Base-by-base conservation (phyloP, 2,329 filamentous ascomycete species). In the Dactylellina drechsleri region DNA sequence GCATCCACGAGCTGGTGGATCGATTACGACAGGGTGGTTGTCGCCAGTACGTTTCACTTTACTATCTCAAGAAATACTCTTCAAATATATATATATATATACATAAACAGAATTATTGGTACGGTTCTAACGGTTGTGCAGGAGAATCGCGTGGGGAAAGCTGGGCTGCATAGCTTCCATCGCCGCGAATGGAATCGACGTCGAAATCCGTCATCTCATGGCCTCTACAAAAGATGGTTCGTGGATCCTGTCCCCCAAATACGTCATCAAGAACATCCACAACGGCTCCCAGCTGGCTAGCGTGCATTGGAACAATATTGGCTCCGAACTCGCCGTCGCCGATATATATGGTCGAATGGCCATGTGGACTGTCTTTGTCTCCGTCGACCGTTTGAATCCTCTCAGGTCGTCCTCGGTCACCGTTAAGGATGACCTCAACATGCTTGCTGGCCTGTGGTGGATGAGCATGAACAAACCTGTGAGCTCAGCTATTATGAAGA, bases 391-490 rank as follows among this genome's bases (percentile, higher is more conserved):
- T 61, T 87, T 93, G 67, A 86, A 85, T 36, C 81, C 87, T 8
- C 85, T 85, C 58, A 87, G 89, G 49, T 86, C 85, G 66, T 90
- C 88, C 82, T 86, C 89, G 23, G 82, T 84, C n/a, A 92, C 94
- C 79, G 83, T 87, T 1, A 84, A 89, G 62, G 91, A 93, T 79
- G 92, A 96, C 80, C 84, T 92, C 43, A 88, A 91, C 77, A 87
- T 89, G 58, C 85, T 96, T 4, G 92, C 96, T 5, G 95, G 94
- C 2, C 87, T 92, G 81, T 91, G 92, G 82, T 99, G 95, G 95
- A 84, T 98, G 65, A 84, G 83, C 65, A 84, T 85, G n/a, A 84
- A 89, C 23, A 83, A 86, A 28, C 84, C 86, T 60, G 80, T 80
- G 75, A 56, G 76, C 31, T 36, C 10, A 36, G 31, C 31, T 8